phyloP scores from a whole-genome alignment of 1,284 basidiomycete genomes.

The Trichosporon inkin region DNA sequence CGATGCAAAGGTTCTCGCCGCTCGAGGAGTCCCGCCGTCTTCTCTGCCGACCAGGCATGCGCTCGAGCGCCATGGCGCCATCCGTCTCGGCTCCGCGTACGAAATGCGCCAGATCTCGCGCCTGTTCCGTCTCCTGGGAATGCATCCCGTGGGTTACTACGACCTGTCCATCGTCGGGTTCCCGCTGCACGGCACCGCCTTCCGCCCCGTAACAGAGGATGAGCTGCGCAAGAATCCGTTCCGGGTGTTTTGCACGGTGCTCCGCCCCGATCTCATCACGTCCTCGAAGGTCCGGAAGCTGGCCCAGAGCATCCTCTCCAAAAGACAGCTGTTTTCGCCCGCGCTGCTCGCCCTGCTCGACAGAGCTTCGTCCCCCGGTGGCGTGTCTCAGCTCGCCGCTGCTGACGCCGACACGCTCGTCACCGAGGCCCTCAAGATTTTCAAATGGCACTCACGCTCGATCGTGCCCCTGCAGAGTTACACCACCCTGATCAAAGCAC shows the following conservation, averaged over 20 bases:
- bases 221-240: constrained; percentile 49
- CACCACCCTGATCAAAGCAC: constrained; percentile 36
- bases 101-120: constrained; percentile 47
- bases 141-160: constrained; percentile 52
- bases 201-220: constrained; percentile 39
- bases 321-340: constrained; percentile 47
- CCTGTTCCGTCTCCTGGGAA: constrained; percentile 48
- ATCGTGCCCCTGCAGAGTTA: constrained; percentile 43
- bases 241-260: constrained; percentile 50
- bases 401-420: constrained; percentile 43
- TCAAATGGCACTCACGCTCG: constrained; percentile 50
- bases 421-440: constrained; percentile 46
- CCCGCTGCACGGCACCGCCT: constrained; percentile 53
- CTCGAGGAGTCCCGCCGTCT: too few relatives aligned
- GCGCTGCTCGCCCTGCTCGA: constrained; percentile 36
- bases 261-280: constrained; percentile 47
- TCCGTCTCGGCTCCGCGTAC: constrained; percentile 48
- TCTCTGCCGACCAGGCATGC: too few relatives aligned
- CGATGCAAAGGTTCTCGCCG: constrained; percentile 40
- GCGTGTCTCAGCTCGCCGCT: constrained; percentile 21
- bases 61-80: constrained; percentile 52
- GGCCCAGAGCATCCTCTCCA: constrained; percentile 34
- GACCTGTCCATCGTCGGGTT: constrained; percentile 48
- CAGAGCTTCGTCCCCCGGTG: constrained; percentile 42
- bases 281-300: constrained; percentile 37